Evolutionary conservation across 2,329 filamentous ascomycete species (phyloP).

Genomic region (Lasiodiplodia gonubiensis): DNA sequence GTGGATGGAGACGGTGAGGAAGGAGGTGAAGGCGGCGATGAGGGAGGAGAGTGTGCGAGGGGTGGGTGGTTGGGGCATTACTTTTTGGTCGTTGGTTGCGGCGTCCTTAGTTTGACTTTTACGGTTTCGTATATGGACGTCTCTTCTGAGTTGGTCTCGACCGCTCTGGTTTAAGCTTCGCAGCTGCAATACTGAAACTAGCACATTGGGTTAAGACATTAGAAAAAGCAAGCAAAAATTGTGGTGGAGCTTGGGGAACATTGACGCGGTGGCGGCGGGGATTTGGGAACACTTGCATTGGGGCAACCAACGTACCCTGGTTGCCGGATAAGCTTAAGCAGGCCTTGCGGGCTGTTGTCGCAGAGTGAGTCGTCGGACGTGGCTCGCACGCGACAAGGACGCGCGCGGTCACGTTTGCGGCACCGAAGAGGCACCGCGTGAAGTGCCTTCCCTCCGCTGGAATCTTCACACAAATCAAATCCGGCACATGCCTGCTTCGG

Average conservation of each 20-base stretch:
- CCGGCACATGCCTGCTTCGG: neutral
- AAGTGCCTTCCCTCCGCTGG: neutral
- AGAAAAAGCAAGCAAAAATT: neutral
- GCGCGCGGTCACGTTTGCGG: slow-evolving; percentile 18
- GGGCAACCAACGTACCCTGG: neutral
- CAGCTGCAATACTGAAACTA: neutral
- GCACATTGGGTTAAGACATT: neutral
- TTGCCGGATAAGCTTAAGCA: slow-evolving; percentile 5
- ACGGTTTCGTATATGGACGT: neutral
- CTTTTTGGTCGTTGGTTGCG: neutral
- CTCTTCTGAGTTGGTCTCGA: neutral
- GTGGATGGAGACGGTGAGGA: slow-evolving; percentile 83
- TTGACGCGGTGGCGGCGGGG: slow-evolving; percentile 1
- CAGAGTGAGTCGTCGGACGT: neutral
- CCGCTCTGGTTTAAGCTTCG: neutral
- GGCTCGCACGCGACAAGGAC: neutral
- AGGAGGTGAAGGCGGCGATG: slow-evolving; percentile 74
- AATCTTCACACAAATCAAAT: neutral
- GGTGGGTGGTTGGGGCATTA: slow-evolving; percentile 14
- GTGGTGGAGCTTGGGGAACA: neutral
- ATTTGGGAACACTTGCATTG: neutral
- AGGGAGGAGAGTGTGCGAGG: slow-evolving; percentile 59
- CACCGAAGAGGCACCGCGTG: too few relatives aligned
- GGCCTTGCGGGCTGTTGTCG: slow-evolving; percentile 2
- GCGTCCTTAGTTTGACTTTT: neutral